Conservation (phyloP, 805 yeast genomes). For the Suhomyces tanzawaensis region DNA sequence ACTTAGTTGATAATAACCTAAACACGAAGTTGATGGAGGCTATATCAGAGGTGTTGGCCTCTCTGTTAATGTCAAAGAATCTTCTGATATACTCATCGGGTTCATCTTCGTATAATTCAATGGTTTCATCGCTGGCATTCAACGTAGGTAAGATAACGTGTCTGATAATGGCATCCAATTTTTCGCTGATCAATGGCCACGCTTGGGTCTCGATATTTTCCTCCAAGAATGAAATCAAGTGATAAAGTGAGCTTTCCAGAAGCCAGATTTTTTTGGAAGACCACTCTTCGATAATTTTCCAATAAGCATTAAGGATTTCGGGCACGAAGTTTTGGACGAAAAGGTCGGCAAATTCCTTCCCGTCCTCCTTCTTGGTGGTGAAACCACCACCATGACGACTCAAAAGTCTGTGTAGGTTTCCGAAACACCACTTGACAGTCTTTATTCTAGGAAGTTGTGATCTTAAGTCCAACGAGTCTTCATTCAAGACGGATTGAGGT, state of each 20-base stretch:
- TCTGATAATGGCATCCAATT: constrained; percentile 39
- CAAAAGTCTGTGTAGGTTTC: constrained; percentile 39
- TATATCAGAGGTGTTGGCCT: constrained; percentile 46
- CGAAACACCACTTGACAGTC: constrained; percentile 46
- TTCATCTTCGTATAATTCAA: constrained; percentile 45
- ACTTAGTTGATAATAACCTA: constrained; percentile 35
- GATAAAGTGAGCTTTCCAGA: constrained; percentile 39
- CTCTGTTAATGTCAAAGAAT: constrained; percentile 46
- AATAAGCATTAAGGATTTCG: constrained; percentile 40
- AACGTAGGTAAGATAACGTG: constrained; percentile 43
- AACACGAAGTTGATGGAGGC: constrained; percentile 49
- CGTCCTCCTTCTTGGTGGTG: constrained; percentile 29
- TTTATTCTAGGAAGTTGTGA: constrained; percentile 42
- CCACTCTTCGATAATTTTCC: constrained; percentile 44
- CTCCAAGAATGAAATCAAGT: constrained; percentile 43
- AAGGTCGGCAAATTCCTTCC: constrained; percentile 26
- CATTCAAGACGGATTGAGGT: constrained; percentile 32
- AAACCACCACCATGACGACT: constrained; percentile 45
- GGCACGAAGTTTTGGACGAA: constrained; percentile 42
- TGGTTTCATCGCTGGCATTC: constrained; percentile 34
- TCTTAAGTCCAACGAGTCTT: constrained; percentile 29
- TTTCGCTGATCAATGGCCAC: constrained; percentile 34
- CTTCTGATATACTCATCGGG: constrained; percentile 46
- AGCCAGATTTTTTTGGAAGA: constrained; percentile 38
- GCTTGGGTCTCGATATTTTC: constrained; percentile 40